Evolutionary conservation across 2,329 filamentous ascomycete genomes (phyloP), one percentile per base, ranked within the genome.

Genomic region (Fusarium poae): DNA sequence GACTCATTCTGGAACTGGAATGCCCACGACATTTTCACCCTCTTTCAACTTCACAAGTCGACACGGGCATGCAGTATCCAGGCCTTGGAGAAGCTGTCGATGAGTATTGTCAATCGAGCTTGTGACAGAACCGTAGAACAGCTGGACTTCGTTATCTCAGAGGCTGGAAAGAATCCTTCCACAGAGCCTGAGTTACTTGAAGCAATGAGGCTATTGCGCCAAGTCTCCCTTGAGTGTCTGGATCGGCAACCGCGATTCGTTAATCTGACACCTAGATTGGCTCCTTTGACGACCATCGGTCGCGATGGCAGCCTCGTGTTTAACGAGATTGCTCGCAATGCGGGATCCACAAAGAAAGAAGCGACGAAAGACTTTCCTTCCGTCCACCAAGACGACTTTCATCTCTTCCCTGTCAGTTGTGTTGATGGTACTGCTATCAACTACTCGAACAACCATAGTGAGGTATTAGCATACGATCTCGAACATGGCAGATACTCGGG

Each of bases 1-100:
- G 44, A 48, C 18, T 48, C 44, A 21, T 48, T 32, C 29, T 48
- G 44, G 44, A 48, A 48, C 44, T 48, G 44, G 44, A 32, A 30
- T 30, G 27, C 44, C 13, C 44, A 48, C 9, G 44, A 48, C 29
- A 30, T 32, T 34, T 21, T 30, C 10, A n/a, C 13, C 18, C 44
- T 48, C 29, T 30, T 48, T 20, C 34, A 35, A 35, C 34, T n/a
- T 9, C 34, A 35, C 15, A 35, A 35, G 13, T n/a, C 13, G 34
- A 35, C 34, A 35, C 34, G 15, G 13, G 34, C 16, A 35, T 35
- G 16, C 34, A 35, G 15, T 35, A 35, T 35, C 23, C 29, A 27
- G 27, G 44, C 18, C n/a, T 20, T 34, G 18, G 44, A 48, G 12
- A 15, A 34, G 27, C 20, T 48, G 20, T 48, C 44, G 12, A 30